Conservation (phyloP, 2,329 filamentous ascomycete species). For the Apiospora aurea region DNA sequence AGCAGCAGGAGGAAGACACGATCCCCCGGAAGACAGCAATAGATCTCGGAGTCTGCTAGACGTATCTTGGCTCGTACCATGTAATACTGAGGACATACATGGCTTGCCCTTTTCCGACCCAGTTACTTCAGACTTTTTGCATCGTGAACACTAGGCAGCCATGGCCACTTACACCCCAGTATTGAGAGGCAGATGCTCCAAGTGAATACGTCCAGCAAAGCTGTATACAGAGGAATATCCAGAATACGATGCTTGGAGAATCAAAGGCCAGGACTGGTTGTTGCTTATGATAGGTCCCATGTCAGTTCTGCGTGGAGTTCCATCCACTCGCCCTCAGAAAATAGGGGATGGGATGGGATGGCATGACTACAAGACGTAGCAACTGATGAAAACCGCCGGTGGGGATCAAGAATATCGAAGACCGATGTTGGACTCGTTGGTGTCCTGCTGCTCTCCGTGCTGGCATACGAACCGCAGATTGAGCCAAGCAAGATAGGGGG, state of each 20-base stretch:
- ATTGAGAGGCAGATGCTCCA: background rate
- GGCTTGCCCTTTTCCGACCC: too few relatives aligned
- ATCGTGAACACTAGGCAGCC: background rate
- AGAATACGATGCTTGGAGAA: background rate
- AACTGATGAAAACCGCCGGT: too few relatives aligned
- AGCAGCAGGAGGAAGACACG: background rate
- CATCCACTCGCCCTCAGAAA: background rate
- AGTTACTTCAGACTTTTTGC: background rate
- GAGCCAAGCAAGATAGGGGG: background rate
- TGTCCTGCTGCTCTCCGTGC: background rate
- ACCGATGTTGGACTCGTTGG: background rate
- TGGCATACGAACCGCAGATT: background rate
- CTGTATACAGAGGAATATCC: background rate
- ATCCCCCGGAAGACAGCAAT: background rate
- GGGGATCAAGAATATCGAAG: background rate
- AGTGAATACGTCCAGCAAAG: background rate
- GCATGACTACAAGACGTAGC: too few relatives aligned
- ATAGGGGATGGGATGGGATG: background rate
- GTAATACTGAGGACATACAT: too few relatives aligned
- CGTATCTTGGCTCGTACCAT: background rate
- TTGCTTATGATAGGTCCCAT: background rate
- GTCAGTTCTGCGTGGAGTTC: background rate
- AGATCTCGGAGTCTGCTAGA: background rate
- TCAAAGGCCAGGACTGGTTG: background rate
- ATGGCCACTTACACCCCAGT: background rate